These are phyloP conservation scores for Penstemon eatonii DNA, from an alignment of 257 asterid species.

Conservation along the genomic window DNA sequence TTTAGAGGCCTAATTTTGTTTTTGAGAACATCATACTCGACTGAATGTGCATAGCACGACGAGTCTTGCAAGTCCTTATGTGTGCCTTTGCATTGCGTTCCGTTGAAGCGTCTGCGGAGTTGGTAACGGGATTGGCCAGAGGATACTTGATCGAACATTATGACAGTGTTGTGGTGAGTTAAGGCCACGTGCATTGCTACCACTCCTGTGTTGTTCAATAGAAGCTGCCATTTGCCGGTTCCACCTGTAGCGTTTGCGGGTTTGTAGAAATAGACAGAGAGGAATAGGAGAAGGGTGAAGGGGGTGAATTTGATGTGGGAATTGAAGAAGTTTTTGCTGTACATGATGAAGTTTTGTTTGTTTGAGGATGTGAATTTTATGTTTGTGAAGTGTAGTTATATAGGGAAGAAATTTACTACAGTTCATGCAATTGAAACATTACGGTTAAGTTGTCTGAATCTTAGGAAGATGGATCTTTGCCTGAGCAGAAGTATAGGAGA, in stretches of 20 bases:
- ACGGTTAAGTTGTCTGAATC: conserved; percentile 17
- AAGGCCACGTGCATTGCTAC: conserved; percentile 73
- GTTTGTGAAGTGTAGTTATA: conserved; percentile 23
- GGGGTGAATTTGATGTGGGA: conserved; percentile 24
- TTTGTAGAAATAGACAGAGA: neutral
- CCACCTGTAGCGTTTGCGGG: conserved; percentile 14
- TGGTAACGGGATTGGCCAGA: conserved; percentile 41
- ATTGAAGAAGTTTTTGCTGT: conserved; percentile 6
- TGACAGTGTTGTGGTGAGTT: conserved; percentile 55
- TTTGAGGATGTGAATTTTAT: neutral
- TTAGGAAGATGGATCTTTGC: conserved; percentile 24
- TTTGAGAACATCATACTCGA: conserved; percentile 46
- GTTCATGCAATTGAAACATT: conserved; percentile 25
- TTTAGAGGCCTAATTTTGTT: conserved; percentile 51
- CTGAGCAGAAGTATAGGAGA: conserved; percentile 16
- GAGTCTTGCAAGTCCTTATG: conserved; percentile 35
- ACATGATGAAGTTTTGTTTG: conserved; percentile 29
- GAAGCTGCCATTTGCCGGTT: conserved; percentile 53
- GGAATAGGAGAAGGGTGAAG: conserved; percentile 21
- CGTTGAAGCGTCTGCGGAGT: conserved; percentile 36
- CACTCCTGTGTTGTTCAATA: conserved; percentile 54
- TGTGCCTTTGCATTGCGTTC: conserved; percentile 34
- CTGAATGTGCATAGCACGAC: conserved; percentile 59
- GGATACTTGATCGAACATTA: conserved; percentile 52
- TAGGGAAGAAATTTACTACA: neutral